Evolutionary conservation across 164 flowering plant species (phyloP).

Genomic region (Cinnamomum chago): DNA sequence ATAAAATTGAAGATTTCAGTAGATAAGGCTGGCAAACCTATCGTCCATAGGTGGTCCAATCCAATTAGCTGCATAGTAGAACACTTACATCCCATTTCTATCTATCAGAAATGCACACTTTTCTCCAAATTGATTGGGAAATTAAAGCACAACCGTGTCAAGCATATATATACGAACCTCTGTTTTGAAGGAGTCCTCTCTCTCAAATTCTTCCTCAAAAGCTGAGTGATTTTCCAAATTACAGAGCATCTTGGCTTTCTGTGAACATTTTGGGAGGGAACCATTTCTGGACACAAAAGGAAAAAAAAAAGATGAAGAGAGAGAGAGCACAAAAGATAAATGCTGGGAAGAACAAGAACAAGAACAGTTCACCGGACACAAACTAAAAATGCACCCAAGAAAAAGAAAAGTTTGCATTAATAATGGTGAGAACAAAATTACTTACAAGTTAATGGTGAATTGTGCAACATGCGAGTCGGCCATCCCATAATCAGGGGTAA

Average conservation of each 20-base stretch:
- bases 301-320: not conserved
- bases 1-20: not conserved
- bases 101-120: not conserved
- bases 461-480: slow-evolving; percentile 6
- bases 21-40: not conserved
- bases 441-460: slow-evolving; percentile 13
- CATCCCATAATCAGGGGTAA: slow-evolving; percentile 15
- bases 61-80: not conserved
- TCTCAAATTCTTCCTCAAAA: not conserved
- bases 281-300: slow-evolving; percentile 12
- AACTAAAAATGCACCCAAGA: not conserved
- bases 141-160: not conserved
- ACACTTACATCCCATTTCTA: not conserved
- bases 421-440: not conserved
- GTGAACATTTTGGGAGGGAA: slow-evolving; percentile 9
- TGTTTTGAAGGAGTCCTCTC: slow-evolving; percentile 6
- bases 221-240: slow-evolving; percentile 6
- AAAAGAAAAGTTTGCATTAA: not conserved
- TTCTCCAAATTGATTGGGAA: not conserved
- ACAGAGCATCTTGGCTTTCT: slow-evolving; percentile 5
- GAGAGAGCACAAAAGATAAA: not conserved
- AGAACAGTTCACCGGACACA: not conserved
- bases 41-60: not conserved
- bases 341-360: not conserved
- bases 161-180: slow-evolving; percentile 18